Base-by-base conservation (phyloP, 148 eudicot genomes). In the Rhododendron vialii region DNA sequence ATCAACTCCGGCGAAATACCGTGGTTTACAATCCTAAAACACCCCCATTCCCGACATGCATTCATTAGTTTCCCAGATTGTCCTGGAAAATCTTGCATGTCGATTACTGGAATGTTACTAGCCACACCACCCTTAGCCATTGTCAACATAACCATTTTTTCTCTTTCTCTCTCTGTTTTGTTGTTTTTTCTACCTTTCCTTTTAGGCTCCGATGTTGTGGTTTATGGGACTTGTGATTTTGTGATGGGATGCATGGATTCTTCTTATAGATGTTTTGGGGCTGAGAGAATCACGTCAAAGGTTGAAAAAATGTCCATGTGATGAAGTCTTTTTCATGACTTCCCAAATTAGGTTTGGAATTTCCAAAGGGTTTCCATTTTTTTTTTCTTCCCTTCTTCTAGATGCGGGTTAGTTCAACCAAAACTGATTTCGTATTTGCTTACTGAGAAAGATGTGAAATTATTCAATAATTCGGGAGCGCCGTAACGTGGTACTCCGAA, bases 11-110 rank as follows among this genome's bases (percentile, higher is more conserved):
- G 14, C 0, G 88, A 26, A 11, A 86, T 75, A 3, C 78, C 82
- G 20, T 88, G 90, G 78, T 88, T 88, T 13, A 86, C 22, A 13
- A 88, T 18, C 86, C 90, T 83, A 26, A 88, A 88, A 36, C 90
- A 88, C 0, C 90, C 90, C 84, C 86, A 86, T 15, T 86, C 86
- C 77, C 75, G 80, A 53, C 88, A 86, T 2, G 88, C 88, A 35
- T 10, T 76, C 83, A 86, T 78, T 57, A 88, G 9, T 41, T 86
- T 86, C 47, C 59, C 77, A 22, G 74, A 9, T 24, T 82, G 33
- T 13, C 35, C 75, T 11, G 74, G 51, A 63, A 82, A 82, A 6
- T 63, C 75, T 63, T 63, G 20, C 84, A 82, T 82, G 48, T 82
- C 75, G 4, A 82, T 82, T 30, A 61, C 35, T 13, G 84, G 84